phyloP scores from a whole-genome alignment of 352 stramenopile genomes.

The Phytophthora melonis region DNA sequence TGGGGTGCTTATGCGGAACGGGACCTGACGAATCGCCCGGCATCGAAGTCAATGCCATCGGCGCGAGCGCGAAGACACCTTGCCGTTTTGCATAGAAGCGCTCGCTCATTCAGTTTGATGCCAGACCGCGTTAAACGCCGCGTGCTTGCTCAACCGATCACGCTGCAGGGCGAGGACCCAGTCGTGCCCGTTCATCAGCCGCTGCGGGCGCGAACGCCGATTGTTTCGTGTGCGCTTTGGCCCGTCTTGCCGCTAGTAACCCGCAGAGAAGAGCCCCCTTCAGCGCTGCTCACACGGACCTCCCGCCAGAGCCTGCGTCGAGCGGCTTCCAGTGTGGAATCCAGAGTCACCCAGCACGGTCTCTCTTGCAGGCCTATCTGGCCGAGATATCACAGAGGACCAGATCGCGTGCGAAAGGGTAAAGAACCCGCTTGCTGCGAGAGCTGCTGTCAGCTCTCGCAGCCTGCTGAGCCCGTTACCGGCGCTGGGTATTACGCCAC shows the following conservation, averaged over 20 bases:
- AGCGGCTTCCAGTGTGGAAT: not conserved
- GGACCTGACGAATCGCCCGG: too few relatives aligned
- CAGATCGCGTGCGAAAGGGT: constrained; percentile 36
- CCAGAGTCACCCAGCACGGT: constrained; percentile 16
- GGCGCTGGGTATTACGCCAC: constrained; percentile 31
- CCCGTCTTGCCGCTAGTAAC: constrained; percentile 35
- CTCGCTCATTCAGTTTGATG: too few relatives aligned
- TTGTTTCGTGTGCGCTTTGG: constrained; percentile 27
- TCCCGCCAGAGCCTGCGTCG: not conserved
- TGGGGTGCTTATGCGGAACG: too few relatives aligned
- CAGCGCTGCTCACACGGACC: constrained; percentile 34
- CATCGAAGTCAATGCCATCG: too few relatives aligned
- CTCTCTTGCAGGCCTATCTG: constrained; percentile 8
- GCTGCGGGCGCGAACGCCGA: constrained; percentile 6
- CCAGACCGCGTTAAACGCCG: constrained; percentile 18
- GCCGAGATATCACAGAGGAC: constrained; percentile 24
- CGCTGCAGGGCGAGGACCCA: constrained; percentile 2
- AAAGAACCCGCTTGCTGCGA: too few relatives aligned
- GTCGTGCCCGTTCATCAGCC: not conserved
- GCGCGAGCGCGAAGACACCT: too few relatives aligned
- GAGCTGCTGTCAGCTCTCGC: too few relatives aligned
- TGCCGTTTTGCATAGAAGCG: too few relatives aligned
- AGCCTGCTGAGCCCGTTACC: too few relatives aligned
- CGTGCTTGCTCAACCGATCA: constrained; percentile 24
- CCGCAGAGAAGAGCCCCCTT: constrained; percentile 24